These are phyloP conservation scores for Breviolum minutum DNA, from an alignment of 73 alveolate species.

Conservation along the genomic window DNA sequence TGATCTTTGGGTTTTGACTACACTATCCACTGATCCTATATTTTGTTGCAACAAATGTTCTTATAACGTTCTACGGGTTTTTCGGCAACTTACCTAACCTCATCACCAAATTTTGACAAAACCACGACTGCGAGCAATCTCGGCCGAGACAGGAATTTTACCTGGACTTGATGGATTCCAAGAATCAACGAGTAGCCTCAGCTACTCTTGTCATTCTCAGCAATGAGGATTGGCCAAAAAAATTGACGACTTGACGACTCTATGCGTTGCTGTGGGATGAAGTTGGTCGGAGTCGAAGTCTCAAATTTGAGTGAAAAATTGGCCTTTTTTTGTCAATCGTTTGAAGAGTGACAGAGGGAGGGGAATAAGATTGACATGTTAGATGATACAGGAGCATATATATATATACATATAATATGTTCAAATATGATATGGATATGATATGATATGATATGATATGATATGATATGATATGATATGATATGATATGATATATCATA, in stretches of 20 bases:
- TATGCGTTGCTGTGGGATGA: neutral
- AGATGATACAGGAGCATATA: too few species aligned
- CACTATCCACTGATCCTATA: too few species aligned
- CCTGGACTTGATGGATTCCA: constrained; percentile 70
- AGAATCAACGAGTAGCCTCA: constrained; percentile 3
- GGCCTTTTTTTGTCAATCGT: neutral
- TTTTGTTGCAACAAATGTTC: too few species aligned
- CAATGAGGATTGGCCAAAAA: constrained; percentile 4
- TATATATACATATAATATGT: too few species aligned
- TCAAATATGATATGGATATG: too few species aligned
- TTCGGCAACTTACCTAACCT: neutral
- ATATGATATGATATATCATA: too few species aligned
- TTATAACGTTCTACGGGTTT: too few species aligned
- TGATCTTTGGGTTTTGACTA: too few species aligned
- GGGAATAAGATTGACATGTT: too few species aligned
- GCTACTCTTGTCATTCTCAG: constrained; percentile 70
- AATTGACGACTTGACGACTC: neutral
- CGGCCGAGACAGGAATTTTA: constrained; percentile 38
- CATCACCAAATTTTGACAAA: neutral
- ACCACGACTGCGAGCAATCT: neutral
- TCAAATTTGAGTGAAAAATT: neutral
- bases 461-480: too few species aligned
- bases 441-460: too few species aligned
- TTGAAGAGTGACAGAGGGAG: too few species aligned
- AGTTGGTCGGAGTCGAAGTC: neutral